Evolutionary conservation across 768 basidiomycete species (phyloP).

Genomic region (Pulveroboletus ravenelii): DNA sequence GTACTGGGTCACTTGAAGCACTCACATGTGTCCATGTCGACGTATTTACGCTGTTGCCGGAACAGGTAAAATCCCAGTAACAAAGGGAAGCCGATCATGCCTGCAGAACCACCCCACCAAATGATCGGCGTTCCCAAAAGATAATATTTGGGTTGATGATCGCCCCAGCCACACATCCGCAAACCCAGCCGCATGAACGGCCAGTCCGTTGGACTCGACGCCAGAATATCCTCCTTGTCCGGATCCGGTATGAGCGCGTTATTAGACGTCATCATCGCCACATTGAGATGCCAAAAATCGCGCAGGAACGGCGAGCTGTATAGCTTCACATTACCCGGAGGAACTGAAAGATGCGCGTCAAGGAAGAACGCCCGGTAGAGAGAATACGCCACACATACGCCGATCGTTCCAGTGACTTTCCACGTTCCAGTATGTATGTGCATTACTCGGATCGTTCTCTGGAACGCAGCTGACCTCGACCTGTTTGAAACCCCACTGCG

Average conservation of each 20-base stretch:
- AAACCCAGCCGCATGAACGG: conserved; percentile 85
- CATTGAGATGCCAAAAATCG: conserved; percentile 98
- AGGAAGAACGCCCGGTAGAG: background rate
- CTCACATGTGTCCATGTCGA: conserved; percentile 85
- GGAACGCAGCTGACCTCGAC: conserved; percentile 93
- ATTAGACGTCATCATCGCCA: conserved; percentile 99
- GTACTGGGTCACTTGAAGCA: conserved; percentile 12
- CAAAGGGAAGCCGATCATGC: conserved; percentile 52
- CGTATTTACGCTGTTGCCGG: conserved; percentile 82
- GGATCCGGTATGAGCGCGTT: conserved; percentile 97
- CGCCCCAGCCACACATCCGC: conserved; percentile 97
- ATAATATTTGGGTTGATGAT: conserved; percentile 85
- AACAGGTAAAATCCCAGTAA: conserved; percentile 67
- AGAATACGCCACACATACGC: conserved; percentile 47
- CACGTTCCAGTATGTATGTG: conserved; percentile 96
- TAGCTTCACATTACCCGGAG: conserved; percentile 73
- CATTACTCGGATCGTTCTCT: conserved; percentile 74
- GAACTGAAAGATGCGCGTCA: conserved; percentile 49
- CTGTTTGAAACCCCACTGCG: conserved; percentile 99
- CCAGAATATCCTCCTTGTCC: conserved; percentile 97
- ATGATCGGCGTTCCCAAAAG: conserved; percentile 88
- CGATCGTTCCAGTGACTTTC: conserved; percentile 97
- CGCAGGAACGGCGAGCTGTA: conserved; percentile 90
- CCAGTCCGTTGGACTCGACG: conserved; percentile 91
- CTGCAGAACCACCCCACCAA: conserved; percentile 79